These are phyloP conservation scores for Phytophthora chlamydospora DNA, from an alignment of 352 stramenopile genomes.

Conservation along the genomic window DNA sequence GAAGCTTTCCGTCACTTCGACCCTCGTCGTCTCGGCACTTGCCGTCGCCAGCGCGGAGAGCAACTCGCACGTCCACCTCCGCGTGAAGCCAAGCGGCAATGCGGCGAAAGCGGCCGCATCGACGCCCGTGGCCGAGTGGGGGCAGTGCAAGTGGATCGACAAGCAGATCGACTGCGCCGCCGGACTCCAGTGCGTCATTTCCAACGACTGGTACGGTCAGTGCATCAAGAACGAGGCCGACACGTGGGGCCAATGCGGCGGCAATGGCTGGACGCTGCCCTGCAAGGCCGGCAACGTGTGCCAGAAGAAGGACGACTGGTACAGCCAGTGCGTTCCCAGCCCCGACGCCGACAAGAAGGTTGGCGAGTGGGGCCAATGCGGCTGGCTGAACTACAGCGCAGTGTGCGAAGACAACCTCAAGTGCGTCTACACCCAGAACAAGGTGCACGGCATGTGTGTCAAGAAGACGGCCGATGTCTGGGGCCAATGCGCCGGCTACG, in stretches of 20 bases:
- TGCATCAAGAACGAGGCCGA: slow-evolving; percentile 20
- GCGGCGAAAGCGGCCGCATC: not conserved
- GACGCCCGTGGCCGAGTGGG: slow-evolving; percentile 5
- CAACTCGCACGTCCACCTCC: slow-evolving; percentile 10
- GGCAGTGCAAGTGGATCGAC: slow-evolving; percentile 29
- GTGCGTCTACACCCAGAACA: slow-evolving; percentile 17
- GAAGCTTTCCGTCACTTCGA: not conserved
- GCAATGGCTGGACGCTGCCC: slow-evolving; percentile 24
- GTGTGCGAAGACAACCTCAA: slow-evolving; percentile 23
- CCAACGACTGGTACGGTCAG: slow-evolving; percentile 20
- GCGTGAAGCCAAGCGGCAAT: slow-evolving; percentile 1
- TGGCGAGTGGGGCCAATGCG: slow-evolving; percentile 26
- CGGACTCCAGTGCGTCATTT: slow-evolving; percentile 19
- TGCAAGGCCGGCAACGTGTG: slow-evolving; percentile 24
- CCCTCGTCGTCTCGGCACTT: slow-evolving; percentile 2
- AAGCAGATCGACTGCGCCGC: slow-evolving; percentile 12
- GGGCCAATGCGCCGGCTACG: slow-evolving; percentile 27
- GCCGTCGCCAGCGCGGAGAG: not conserved
- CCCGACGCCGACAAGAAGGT: slow-evolving; percentile 14
- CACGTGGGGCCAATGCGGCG: slow-evolving; percentile 32
- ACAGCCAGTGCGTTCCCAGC: slow-evolving; percentile 29
- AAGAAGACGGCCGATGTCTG: slow-evolving; percentile 27
- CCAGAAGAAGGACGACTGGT: slow-evolving; percentile 32
- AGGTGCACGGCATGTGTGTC: slow-evolving; percentile 18
- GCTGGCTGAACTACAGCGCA: slow-evolving; percentile 16